phyloP scores from a whole-genome alignment of 805 yeast species.

The Yarrowia sp. region DNA sequence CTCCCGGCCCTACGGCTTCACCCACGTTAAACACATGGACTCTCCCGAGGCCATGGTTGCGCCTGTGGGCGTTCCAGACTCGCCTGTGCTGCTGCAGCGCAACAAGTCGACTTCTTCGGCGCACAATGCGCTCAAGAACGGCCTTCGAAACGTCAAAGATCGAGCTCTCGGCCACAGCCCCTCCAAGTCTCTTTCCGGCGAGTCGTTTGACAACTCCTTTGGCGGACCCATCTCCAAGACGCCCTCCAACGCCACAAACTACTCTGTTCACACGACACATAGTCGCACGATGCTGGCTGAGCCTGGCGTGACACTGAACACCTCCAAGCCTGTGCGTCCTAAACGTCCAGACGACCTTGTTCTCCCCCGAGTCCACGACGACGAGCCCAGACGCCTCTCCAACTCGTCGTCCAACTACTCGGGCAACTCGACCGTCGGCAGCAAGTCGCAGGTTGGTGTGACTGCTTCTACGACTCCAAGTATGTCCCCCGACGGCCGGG shows the following conservation, averaged over 20 bases:
- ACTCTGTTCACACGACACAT: conserved; percentile 6
- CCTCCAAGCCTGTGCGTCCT: conserved; percentile 24
- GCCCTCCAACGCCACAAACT: neutral
- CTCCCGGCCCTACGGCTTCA: conserved; percentile 11
- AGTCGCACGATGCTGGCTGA: conserved; percentile 4
- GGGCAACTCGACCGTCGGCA: conserved; percentile 2
- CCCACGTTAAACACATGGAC: neutral
- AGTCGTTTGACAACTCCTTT: neutral
- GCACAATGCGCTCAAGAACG: neutral
- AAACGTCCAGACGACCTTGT: neutral
- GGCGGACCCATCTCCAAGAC: conserved; percentile 6
- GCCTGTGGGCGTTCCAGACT: neutral
- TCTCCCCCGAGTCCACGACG: neutral
- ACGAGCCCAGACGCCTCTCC: neutral
- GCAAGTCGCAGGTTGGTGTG: conserved; percentile 7
- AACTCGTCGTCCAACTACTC: conserved; percentile 26
- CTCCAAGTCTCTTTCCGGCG: neutral
- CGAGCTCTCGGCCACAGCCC: conserved; percentile 6
- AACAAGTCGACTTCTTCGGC: conserved; percentile 1
- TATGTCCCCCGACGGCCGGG: conserved; percentile 17
- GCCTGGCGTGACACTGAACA: neutral
- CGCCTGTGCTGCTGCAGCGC: neutral
- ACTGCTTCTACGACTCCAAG: conserved; percentile 22
- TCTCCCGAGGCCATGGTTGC: neutral
- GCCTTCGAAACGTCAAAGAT: neutral